Percentiles rank a stretch among this genome's conserved stretches.
Evolutionary conservation across 2,329 filamentous ascomycete species (phyloP).

Genomic region (Fusarium sp.): DNA sequence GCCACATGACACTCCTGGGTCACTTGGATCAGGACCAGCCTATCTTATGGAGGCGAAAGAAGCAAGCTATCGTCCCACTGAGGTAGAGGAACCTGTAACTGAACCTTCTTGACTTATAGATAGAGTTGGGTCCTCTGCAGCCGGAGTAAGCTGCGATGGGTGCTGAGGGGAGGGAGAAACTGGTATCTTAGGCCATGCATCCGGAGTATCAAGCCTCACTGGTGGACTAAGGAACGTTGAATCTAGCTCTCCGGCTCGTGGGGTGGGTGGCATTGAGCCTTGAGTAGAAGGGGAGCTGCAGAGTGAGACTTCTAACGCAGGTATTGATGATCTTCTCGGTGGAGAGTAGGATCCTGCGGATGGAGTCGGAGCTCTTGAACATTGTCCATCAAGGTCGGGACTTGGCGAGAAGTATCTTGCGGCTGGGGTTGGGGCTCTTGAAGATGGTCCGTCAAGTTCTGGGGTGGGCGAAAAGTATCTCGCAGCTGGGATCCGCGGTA

Average conservation of each 20-base stretch:
- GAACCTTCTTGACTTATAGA: neutral
- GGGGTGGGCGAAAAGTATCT: neutral
- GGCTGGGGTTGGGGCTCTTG: neutral
- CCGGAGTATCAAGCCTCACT: neutral
- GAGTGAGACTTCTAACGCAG: neutral
- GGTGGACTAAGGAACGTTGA: neutral
- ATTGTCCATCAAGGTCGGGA: neutral
- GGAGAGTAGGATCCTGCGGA: neutral
- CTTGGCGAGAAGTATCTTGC: neutral
- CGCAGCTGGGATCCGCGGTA: neutral
- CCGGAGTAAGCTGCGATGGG: neutral
- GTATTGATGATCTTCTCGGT: neutral
- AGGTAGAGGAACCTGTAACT: neutral
- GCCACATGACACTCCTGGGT: neutral
- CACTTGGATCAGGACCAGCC: too few species aligned
- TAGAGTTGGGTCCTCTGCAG: neutral
- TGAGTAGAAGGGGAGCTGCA: neutral
- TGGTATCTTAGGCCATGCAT: neutral
- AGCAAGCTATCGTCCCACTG: neutral
- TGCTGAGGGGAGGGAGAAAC: neutral
- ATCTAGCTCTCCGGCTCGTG: neutral
- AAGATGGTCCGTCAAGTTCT: neutral
- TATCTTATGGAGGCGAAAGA: neutral
- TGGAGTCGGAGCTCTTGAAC: neutral
- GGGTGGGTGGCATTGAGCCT: neutral